A percentile compares a stretch with the other conserved stretches of the same genome.
Conservation (phyloP, 495 filamentous ascomycete genomes). For the Podospora fimiseda region DNA sequence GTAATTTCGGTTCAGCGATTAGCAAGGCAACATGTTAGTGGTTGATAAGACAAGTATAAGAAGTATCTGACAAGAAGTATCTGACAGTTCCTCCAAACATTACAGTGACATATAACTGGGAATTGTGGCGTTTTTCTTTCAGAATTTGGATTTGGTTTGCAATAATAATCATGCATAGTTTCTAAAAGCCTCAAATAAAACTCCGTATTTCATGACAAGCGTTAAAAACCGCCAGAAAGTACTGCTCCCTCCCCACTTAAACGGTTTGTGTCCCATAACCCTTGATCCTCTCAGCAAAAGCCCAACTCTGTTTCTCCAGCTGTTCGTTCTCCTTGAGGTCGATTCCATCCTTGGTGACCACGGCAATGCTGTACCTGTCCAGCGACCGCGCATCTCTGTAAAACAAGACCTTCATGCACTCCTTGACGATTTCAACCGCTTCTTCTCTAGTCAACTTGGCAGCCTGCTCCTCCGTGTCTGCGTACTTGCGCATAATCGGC, state of each 20-base stretch:
- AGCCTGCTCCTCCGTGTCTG: conserved; percentile 72
- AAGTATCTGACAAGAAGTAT: too few relatives aligned
- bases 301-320: conserved; percentile 82
- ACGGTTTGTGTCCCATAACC: conserved; percentile 48
- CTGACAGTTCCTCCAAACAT: too few relatives aligned
- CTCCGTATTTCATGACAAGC: too few relatives aligned
- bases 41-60: too few relatives aligned
- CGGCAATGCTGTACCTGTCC: conserved; percentile 84
- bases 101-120: too few relatives aligned
- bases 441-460: conserved; percentile 64
- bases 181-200: too few relatives aligned
- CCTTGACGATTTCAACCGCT: conserved; percentile 71
- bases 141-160: too few relatives aligned
- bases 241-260: conserved; percentile 19
- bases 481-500: conserved; percentile 76
- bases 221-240: too few relatives aligned
- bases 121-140: too few relatives aligned
- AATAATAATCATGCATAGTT: too few relatives aligned
- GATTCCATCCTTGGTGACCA: conserved; percentile 78
- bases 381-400: conserved; percentile 92
- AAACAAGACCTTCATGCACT: conserved; percentile 97
- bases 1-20: too few relatives aligned
- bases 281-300: conserved; percentile 80
- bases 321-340: conserved; percentile 74
- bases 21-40: too few relatives aligned